Conservation (phyloP, 495 filamentous ascomycete species). For the Penicillium paxilli region DNA sequence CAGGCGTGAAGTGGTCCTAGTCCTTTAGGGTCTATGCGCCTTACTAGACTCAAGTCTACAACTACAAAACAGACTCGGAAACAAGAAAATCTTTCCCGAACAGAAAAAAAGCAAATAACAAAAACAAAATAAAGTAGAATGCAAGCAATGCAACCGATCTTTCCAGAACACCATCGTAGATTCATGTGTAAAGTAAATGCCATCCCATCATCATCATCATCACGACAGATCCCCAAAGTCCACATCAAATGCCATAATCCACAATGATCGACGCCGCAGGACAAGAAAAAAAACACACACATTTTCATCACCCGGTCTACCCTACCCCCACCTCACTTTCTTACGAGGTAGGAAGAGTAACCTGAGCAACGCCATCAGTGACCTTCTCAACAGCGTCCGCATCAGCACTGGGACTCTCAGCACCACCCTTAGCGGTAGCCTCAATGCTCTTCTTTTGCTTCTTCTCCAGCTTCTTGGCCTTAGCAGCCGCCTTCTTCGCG, state of each 20-base stretch:
- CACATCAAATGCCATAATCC: background rate
- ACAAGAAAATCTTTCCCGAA: too few relatives aligned
- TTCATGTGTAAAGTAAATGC: slow-evolving; percentile 13
- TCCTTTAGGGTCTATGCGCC: too few relatives aligned
- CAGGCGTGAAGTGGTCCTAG: too few relatives aligned
- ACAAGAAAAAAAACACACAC: background rate
- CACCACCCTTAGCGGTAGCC: slow-evolving; percentile 37
- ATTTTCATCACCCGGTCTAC: background rate
- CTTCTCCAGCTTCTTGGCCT: slow-evolving; percentile 59
- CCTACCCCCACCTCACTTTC: background rate
- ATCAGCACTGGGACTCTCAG: slow-evolving; percentile 20
- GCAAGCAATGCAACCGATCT: slow-evolving; percentile 10
- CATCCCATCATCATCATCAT: background rate
- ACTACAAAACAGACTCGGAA: too few relatives aligned
- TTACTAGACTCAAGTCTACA: too few relatives aligned
- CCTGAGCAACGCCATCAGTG: slow-evolving; percentile 41
- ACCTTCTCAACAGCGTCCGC: slow-evolving; percentile 41
- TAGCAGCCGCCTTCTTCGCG: slow-evolving; percentile 54
- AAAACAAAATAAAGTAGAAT: background rate
- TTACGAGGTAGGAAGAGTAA: slow-evolving; percentile 41
- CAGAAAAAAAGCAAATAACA: too few relatives aligned
- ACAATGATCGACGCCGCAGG: background rate
- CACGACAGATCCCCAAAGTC: background rate
- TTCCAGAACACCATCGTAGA: slow-evolving; percentile 17
- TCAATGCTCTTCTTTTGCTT: slow-evolving; percentile 52